A percentile compares a stretch with the other conserved stretches of the same genome.
These are phyloP conservation scores for Dovyalis caffra DNA, from an alignment of 345 rosid genomes.

Conservation along the genomic window DNA sequence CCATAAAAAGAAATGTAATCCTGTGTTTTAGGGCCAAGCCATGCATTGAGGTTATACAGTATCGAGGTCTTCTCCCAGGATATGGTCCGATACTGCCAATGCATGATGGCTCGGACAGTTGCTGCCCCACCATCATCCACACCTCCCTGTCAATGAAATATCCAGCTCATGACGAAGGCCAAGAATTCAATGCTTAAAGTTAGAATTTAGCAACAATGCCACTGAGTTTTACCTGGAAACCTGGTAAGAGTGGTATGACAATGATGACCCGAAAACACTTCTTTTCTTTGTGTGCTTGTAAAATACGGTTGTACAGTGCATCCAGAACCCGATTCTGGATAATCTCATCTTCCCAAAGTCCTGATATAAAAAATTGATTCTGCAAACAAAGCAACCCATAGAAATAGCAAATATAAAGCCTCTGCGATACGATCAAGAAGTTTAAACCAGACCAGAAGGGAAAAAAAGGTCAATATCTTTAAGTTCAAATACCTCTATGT, in stretches of 20 bases:
- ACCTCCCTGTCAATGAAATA: constrained; percentile 59
- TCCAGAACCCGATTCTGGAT: constrained; percentile 77
- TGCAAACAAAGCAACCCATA: constrained; percentile 33
- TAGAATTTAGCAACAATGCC: not conserved
- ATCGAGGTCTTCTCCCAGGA: constrained; percentile 75
- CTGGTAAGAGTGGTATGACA: constrained; percentile 85
- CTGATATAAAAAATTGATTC: constrained; percentile 96
- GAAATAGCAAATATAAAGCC: not conserved
- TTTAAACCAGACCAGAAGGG: not conserved
- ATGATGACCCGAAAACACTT: constrained; percentile 68
- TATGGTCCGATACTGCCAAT: constrained; percentile 93
- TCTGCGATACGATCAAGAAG: not conserved
- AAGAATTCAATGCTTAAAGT: not conserved
- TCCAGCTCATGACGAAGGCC: not conserved
- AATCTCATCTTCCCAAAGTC: constrained; percentile 68
- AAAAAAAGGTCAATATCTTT: not conserved
- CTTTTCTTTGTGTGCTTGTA: constrained; percentile 66
- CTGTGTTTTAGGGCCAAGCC: constrained; percentile 58
- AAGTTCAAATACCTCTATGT: constrained; percentile 66
- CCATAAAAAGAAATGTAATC: constrained; percentile 90
- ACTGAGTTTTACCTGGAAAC: constrained; percentile 69
- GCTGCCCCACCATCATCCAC: constrained; percentile 90
- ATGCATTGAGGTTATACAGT: constrained; percentile 49
- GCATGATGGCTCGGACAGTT: constrained; percentile 87
- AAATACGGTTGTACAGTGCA: constrained; percentile 67